Evolutionary conservation across 2,329 filamentous ascomycete species (phyloP), one percentile per base, ranked within the genome.

Genomic region (Xylariaceae sp.): DNA sequence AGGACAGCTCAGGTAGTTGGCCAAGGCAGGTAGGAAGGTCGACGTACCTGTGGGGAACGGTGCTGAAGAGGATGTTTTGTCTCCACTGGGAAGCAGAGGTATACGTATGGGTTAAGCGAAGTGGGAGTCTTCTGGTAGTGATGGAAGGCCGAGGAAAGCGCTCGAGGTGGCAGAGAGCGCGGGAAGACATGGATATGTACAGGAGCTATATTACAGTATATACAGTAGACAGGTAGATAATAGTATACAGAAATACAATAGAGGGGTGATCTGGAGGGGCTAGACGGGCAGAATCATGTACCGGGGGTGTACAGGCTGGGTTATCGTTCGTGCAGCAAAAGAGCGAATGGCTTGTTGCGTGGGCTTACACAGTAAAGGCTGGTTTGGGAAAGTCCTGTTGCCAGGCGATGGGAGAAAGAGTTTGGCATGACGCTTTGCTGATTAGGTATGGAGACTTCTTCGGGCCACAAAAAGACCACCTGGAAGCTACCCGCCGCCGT

Each of bases 181-280:
- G 53, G 36, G 53, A 38, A 49, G 53, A 59, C 55, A 59, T 59
- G 43, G 49, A 19, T 35, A n/a, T 15, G 13, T 32, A n/a, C 13
- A 32, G 30, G 13, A 32, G 13, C 30, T 32, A n/a, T 32, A 13
- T 6, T 26, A 26, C 22, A 26, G 7, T 32, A 32, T 32, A 32
- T 13, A 32, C 12, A 32, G 30, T n/a, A 32, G 6, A 32, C 4
- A 32, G 7, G 4, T 7, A n/a, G 15, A 7, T 8, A n/a, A n/a
- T 32, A 32, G 6, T 7, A 32, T 13, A 32, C 30, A 32, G 4
- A n/a, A 32, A 7, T 6, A 13, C 30, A 6, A 32, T 26, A 26
- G 22, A 26, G 22, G 22, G 22, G 22, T 26, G 22, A n/a, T n/a
- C 11, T 26, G 22, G 22, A 26, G 22, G 22, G 22, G 22, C 22